Percentiles rank a stretch among this genome's conserved stretches.
Evolutionary conservation across 2,329 filamentous ascomycete species (phyloP).

Genomic region (Phoma sp.): DNA sequence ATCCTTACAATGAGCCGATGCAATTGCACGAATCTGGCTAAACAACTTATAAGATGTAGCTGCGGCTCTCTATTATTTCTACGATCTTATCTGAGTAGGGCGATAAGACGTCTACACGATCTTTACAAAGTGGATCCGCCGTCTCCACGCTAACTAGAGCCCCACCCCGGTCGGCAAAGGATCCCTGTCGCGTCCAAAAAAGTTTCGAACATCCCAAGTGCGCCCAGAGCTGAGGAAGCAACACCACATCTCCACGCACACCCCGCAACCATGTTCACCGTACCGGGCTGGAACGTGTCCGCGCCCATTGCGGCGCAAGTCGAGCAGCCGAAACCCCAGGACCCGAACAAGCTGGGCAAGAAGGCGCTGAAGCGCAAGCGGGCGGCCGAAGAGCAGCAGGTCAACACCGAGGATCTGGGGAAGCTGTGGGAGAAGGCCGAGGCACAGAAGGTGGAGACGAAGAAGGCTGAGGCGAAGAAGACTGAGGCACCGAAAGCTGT

Average conservation of each 20-base stretch:
- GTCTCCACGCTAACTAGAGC: background rate
- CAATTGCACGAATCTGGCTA: too few relatives aligned
- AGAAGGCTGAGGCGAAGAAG: background rate
- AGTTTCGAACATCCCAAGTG: conserved; percentile 1
- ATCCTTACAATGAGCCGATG: too few relatives aligned
- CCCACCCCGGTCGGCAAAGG: conserved; percentile 12
- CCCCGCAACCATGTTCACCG: conserved; percentile 75
- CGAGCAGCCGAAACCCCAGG: conserved; percentile 46
- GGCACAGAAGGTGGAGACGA: conserved; percentile 58
- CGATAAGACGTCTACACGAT: too few relatives aligned
- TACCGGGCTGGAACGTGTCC: conserved; percentile 89
- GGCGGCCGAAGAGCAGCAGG: conserved; percentile 75
- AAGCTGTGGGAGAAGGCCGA: conserved; percentile 45
- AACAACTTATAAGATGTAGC: too few relatives aligned
- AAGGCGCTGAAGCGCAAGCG: conserved; percentile 61
- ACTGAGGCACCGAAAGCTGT: conserved; percentile 56
- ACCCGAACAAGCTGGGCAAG: conserved; percentile 53
- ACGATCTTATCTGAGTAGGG: too few relatives aligned
- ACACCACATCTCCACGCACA: background rate
- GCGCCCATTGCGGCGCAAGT: conserved; percentile 75
- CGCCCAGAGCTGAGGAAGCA: background rate
- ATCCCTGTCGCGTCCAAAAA: conserved; percentile 11
- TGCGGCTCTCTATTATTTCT: too few relatives aligned
- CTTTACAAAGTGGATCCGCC: too few relatives aligned
- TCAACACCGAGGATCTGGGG: conserved; percentile 71